Percentiles rank a stretch among this genome's conserved stretches.
phyloP scores from a whole-genome alignment of 441 rosid species.

The Theobroma grandiflorum region DNA sequence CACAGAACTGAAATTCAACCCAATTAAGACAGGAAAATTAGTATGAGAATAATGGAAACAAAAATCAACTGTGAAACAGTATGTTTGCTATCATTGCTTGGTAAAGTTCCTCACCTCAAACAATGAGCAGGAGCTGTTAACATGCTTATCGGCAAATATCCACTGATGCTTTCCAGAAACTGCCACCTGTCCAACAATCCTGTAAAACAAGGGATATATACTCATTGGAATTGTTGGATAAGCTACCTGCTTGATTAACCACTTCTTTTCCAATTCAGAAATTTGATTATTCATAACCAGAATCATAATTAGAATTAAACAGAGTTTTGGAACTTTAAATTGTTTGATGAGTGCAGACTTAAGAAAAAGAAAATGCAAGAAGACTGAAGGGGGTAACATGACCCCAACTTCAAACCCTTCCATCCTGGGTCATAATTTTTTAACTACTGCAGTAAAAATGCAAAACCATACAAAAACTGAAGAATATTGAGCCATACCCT shows the following conservation, averaged over 20 bases:
- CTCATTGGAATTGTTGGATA: constrained; percentile 18
- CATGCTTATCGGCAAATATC: constrained; percentile 66
- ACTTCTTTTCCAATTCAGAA: background rate
- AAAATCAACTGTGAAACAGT: background rate
- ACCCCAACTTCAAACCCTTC: background rate
- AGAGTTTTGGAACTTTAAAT: background rate
- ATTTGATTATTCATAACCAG: background rate
- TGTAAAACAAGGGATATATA: constrained; percentile 45
- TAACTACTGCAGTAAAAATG: constrained; percentile 1
- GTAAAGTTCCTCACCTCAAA: constrained; percentile 61
- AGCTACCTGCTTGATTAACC: background rate
- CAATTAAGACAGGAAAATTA: constrained; percentile 15
- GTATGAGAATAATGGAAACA: constrained; percentile 22
- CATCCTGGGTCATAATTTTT: constrained; percentile 2
- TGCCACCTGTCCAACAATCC: constrained; percentile 91
- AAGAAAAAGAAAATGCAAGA: background rate
- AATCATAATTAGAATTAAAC: background rate
- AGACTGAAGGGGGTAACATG: constrained; percentile 10
- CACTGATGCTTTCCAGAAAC: constrained; percentile 81
- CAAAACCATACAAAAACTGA: constrained; percentile 1
- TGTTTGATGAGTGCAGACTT: background rate
- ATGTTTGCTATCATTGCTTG: constrained; percentile 15
- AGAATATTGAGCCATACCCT: constrained; percentile 63
- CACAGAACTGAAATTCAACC: constrained; percentile 60
- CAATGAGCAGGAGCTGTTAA: constrained; percentile 49